Conservation (phyloP, 2,329 filamentous ascomycete genomes). For the Corniculantispora saksenae region DNA sequence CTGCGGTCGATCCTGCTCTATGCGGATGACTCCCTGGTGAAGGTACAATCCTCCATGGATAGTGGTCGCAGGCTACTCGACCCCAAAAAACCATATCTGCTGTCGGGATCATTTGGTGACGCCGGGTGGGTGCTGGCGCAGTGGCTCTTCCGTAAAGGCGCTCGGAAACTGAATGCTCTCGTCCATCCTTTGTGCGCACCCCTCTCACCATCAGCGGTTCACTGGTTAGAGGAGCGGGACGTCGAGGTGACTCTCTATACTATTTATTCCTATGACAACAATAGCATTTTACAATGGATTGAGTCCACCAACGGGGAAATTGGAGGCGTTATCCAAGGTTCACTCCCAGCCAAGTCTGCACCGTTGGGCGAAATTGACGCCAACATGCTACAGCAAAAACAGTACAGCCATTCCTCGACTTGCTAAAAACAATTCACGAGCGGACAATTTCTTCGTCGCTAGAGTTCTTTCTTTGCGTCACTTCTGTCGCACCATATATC, state of each 20-base stretch:
- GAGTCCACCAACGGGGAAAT: neutral
- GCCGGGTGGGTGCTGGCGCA: neutral
- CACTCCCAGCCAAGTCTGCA: neutral
- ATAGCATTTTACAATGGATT: neutral
- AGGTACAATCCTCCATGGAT: neutral
- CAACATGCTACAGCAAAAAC: neutral
- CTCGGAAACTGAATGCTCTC: neutral
- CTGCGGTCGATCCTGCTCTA: neutral
- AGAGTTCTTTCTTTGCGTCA: slow-evolving; percentile 5
- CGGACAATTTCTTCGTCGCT: neutral
- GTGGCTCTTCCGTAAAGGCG: slow-evolving; percentile 5
- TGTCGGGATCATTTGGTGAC: slow-evolving; percentile 6
- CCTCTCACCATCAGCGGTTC: neutral
- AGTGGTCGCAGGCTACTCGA: neutral
- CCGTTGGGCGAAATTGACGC: neutral
- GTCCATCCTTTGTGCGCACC: neutral
- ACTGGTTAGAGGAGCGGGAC: neutral
- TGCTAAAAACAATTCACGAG: neutral
- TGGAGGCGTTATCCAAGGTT: slow-evolving; percentile 2
- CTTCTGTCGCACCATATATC: neutral
- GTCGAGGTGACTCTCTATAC: neutral
- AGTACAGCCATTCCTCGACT: neutral
- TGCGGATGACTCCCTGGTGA: neutral
- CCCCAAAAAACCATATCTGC: neutral
- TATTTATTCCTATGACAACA: neutral